Evolutionary conservation across 805 yeast genomes (phyloP), one percentile per base, ranked within the genome.

Genomic region (Candida nanaspora): DNA sequence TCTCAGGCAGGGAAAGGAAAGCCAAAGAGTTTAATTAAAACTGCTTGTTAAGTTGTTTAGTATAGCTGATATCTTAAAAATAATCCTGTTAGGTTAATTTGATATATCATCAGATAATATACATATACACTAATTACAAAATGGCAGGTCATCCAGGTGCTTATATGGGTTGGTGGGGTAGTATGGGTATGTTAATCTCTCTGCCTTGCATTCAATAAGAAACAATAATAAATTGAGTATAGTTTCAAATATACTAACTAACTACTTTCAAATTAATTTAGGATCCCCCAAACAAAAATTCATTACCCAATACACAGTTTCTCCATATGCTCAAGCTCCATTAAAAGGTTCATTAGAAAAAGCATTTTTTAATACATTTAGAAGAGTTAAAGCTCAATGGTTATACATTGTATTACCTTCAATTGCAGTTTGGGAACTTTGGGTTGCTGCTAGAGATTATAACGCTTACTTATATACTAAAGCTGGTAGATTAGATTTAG

Each of bases 121-220:
- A 7, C 8, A 29, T 14, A 8, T 13, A 14, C 7, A 7, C 18
- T 8, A 29, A 13, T 29, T 23, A 23, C 27, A 60, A 48, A 57
- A 82, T 82, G 87, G 84, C 76, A 62, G 86, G 82, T 59, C 82
- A 62, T 58, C 63, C 82, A 62, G 76, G 77, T 55, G 80, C 87
- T 59, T 88, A 83, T 61, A 82, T 86, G 91, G 97, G 97, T 55
- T 88, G 96, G 96, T 88, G 97, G 97, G 97, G 97, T 61, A 66
- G 73, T 70, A 67, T 88, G 61, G 95, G 94, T 61, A n/a, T n/a
- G n/a, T n/a, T n/a, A n/a, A n/a, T n/a, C n/a, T n/a, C n/a, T n/a
- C n/a, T n/a, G 61, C 44, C 70, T 63, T 25, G 23, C 18, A 20
- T 15, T 31, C 8, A 29, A 9, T 26, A 13, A 26, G 13, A 26